A percentile compares a stretch with the other conserved stretches of the same genome.
These are phyloP conservation scores for Taphrina confusa DNA, from an alignment of 1,139 yeast species.

Conservation along the genomic window DNA sequence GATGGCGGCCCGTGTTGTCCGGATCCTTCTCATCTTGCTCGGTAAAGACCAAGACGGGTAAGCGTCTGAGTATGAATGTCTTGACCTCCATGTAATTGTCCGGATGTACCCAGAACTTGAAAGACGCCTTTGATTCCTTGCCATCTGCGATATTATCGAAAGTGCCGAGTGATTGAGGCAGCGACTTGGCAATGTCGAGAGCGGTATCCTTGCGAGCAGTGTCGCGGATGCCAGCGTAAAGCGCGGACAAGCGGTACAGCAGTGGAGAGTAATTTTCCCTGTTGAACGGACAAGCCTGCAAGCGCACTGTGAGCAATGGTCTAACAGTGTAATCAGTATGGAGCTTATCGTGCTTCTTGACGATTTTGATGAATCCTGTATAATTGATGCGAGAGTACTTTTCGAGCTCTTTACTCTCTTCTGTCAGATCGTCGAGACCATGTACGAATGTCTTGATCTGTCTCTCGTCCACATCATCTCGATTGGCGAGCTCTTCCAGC, in stretches of 20 bases:
- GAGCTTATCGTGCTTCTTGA: conserved; percentile 90
- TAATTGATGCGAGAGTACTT: conserved; percentile 86
- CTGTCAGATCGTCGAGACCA: conserved; percentile 70
- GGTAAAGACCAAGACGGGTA: conserved; percentile 82
- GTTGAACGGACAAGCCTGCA: conserved; percentile 85
- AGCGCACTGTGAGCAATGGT: conserved; percentile 82
- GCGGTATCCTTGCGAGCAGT: conserved; percentile 13
- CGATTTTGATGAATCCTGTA: conserved; percentile 92
- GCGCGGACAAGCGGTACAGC: conserved; percentile 26
- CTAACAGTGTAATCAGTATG: conserved; percentile 83
- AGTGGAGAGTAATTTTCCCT: conserved; percentile 77
- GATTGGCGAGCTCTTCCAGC: conserved; percentile 52
- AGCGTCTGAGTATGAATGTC: conserved; percentile 85
- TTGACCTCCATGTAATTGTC: conserved; percentile 96
- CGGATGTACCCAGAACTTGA: conserved; percentile 94
- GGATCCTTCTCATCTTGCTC: conserved; percentile 48
- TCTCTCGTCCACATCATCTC: conserved; percentile 52
- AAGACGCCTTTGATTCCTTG: conserved; percentile 57
- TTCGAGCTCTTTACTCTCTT: conserved; percentile 80
- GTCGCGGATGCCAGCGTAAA: conserved; percentile 30
- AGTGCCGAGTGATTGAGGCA: conserved; percentile 25
- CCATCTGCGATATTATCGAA: conserved; percentile 37
- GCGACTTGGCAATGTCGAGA: conserved; percentile 14
- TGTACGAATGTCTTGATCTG: conserved; percentile 19
- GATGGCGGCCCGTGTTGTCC: conserved; percentile 46